Percentiles rank a stretch among this genome's conserved stretches.
Evolutionary conservation across 2,329 filamentous ascomycete genomes (phyloP).

Genomic region (Karstenula rhodostoma): DNA sequence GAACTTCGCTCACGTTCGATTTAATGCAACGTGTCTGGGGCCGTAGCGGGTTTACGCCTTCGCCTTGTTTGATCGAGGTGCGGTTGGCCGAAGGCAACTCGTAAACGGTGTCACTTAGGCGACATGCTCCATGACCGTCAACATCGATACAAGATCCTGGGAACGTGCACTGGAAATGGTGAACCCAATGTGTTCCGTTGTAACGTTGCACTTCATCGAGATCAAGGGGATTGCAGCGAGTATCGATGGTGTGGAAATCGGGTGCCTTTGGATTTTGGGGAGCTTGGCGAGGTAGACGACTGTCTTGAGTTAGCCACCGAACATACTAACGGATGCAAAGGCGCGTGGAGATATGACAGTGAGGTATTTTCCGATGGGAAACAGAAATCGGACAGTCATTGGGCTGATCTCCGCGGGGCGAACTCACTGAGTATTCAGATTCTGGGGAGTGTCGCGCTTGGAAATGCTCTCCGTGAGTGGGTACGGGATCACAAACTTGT

Average conservation of each 20-base stretch:
- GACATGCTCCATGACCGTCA: constrained; percentile 13
- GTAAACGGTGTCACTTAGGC: not conserved
- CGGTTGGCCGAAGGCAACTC: not conserved
- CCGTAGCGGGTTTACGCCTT: not conserved
- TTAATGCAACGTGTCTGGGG: constrained; percentile 13
- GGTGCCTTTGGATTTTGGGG: not conserved
- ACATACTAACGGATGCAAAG: not conserved
- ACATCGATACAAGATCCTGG: constrained; percentile 8
- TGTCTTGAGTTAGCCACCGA: not conserved
- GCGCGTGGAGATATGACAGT: not conserved
- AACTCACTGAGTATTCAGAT: not conserved
- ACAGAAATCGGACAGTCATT: not conserved
- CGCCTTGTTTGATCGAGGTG: not conserved
- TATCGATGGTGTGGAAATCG: constrained; percentile 7
- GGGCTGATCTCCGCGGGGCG: not conserved
- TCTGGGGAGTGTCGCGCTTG: not conserved
- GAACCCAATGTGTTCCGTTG: constrained; percentile 7
- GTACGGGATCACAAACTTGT: constrained; percentile 3
- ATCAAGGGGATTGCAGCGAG: constrained; percentile 17
- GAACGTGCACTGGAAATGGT: constrained; percentile 4
- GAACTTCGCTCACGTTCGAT: constrained; percentile 15
- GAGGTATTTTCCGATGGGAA: not conserved
- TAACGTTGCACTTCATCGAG: constrained; percentile 10
- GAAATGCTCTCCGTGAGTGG: not conserved
- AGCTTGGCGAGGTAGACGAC: not conserved